Evolutionary conservation across 1,284 basidiomycete genomes (phyloP), one percentile per base, ranked within the genome.

Genomic region (Puccinia novopanici): DNA sequence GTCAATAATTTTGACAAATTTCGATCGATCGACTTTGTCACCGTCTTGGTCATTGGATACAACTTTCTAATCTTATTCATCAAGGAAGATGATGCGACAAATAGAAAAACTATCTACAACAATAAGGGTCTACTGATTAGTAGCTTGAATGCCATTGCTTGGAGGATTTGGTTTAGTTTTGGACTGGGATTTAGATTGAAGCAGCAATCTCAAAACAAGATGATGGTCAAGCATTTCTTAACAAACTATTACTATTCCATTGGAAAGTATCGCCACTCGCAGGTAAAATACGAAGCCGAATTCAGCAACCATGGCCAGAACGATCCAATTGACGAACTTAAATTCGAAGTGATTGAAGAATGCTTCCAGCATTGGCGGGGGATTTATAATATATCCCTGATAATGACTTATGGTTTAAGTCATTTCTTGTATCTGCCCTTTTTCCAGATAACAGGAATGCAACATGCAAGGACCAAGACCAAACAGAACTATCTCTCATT

Each of bases 311-410:
- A 61, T 40, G 74, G 65, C 42, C 42, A 75, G 42, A 79, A 34
- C 83, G 74, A 75, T 61, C 50, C 65, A 27, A 73, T 73, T 17
- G 71, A 73, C 45, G 84, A 70, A 85, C 86, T 52, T 88, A 90
- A 73, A 86, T 89, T 85, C 90, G 91, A 74, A 40, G 94, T 95
- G 0, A 90, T 95, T 15, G 89, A 91, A 70, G 96, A 98, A 85
- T 93, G 95, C 0, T 99, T 98, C 84, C 88, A 89, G 48, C 96
- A 96, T 86, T 99, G 95, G 95, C 98, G 98, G 87, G 89, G 89
- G 8, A 89, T 93, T 52, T 98, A 96, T 86, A 98, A 98, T 86
- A 87, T 95, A 85, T 94, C 92, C 85, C 89, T 96, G 87, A 92
- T 92, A 85, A 97, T 98, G 94, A 95, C 92, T 10, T 98, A 98